Percentiles rank a stretch among this genome's conserved stretches.
phyloP scores from a whole-genome alignment of 1,139 yeast genomes.

The Blastobotrys proliferans region DNA sequence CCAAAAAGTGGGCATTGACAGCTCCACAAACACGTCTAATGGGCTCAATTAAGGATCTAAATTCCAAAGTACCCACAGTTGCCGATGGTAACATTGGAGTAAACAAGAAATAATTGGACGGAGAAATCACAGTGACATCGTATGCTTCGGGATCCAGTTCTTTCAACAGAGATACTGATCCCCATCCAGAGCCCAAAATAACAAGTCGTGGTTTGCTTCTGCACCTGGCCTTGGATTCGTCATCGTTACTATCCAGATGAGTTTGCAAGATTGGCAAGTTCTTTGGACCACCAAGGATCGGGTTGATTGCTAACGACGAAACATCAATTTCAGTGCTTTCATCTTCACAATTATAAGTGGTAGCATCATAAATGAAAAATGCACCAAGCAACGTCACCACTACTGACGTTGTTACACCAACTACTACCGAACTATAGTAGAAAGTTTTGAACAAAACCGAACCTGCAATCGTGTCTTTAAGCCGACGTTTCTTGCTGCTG shows the following conservation, averaged over 20 bases:
- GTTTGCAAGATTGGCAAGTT: slow-evolving; percentile 54
- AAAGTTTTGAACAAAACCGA: slow-evolving; percentile 17
- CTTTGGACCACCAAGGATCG: slow-evolving; percentile 63
- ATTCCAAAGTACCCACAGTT: slow-evolving; percentile 52
- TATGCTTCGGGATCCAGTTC: slow-evolving; percentile 46
- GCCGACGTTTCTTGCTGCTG: neutral
- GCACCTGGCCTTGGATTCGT: slow-evolving; percentile 38
- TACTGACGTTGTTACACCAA: slow-evolving; percentile 23
- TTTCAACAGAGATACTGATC: slow-evolving; percentile 38
- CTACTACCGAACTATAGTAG: slow-evolving; percentile 20
- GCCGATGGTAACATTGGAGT: slow-evolving; percentile 60
- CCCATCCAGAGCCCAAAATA: slow-evolving; percentile 62
- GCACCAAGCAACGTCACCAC: slow-evolving; percentile 30
- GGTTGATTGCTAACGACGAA: slow-evolving; percentile 48
- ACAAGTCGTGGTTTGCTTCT: slow-evolving; percentile 50
- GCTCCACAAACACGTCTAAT: slow-evolving; percentile 47
- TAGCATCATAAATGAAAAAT: slow-evolving; percentile 57
- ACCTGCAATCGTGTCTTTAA: slow-evolving; percentile 10
- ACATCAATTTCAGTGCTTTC: slow-evolving; percentile 38
- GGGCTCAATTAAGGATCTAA: slow-evolving; percentile 56
- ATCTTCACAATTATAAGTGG: slow-evolving; percentile 43
- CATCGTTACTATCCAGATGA: slow-evolving; percentile 52
- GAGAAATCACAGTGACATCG: slow-evolving; percentile 58
- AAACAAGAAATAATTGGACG: slow-evolving; percentile 56
- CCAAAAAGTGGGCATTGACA: slow-evolving; percentile 53